Percentiles rank a stretch among this genome's conserved stretches.
These are phyloP conservation scores for Candida silvicultrix DNA, from an alignment of 805 yeast species.

Conservation along the genomic window DNA sequence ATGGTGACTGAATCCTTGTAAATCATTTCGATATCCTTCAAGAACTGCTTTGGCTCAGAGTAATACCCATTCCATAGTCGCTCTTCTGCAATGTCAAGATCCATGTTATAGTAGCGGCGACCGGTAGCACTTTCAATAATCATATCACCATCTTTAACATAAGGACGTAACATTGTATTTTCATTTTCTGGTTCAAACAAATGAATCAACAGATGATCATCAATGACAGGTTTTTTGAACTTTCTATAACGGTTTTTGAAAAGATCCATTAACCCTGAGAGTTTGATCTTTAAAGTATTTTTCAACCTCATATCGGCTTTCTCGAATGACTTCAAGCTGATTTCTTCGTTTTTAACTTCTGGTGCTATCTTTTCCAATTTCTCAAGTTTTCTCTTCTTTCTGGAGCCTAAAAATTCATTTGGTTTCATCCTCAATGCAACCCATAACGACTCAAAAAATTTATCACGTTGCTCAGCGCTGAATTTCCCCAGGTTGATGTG, in stretches of 20 bases:
- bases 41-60: slow-evolving; percentile 85
- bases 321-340: slow-evolving; percentile 37
- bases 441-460: slow-evolving; percentile 52
- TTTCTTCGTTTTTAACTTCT: slow-evolving; percentile 28
- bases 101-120: slow-evolving; percentile 75
- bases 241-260: slow-evolving; percentile 83
- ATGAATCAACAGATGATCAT: slow-evolving; percentile 66
- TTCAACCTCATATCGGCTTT: slow-evolving; percentile 76
- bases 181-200: slow-evolving; percentile 57
- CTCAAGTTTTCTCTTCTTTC: slow-evolving; percentile 26
- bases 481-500: slow-evolving; percentile 41
- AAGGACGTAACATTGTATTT: slow-evolving; percentile 30
- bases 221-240: slow-evolving; percentile 86
- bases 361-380: slow-evolving; percentile 34
- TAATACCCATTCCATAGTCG: slow-evolving; percentile 96
- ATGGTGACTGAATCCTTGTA: slow-evolving; percentile 65
- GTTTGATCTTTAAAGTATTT: slow-evolving; percentile 76
- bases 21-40: slow-evolving; percentile 80
- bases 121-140: slow-evolving; percentile 78
- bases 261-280: slow-evolving; percentile 84
- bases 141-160: slow-evolving; percentile 59
- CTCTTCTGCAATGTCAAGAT: slow-evolving; percentile 88
- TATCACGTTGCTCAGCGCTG: slow-evolving; percentile 35
- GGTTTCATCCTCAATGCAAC: slow-evolving; percentile 63
- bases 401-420: slow-evolving; percentile 58